Evolutionary conservation across 2,329 filamentous ascomycete genomes (phyloP).

Genomic region (Diaporthe longicolla): DNA sequence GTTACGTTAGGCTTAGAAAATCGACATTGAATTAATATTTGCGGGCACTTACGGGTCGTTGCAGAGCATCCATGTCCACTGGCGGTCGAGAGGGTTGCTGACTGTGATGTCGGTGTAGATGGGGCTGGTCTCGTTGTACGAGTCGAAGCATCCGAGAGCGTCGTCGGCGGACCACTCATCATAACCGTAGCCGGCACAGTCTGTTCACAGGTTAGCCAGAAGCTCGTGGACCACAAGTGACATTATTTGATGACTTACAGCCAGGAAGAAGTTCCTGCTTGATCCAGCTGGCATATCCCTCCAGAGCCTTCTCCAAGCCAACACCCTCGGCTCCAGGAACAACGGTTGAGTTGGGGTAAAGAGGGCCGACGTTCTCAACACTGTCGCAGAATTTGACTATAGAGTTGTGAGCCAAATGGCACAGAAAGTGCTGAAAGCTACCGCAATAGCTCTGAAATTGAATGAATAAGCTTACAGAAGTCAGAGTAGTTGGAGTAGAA

Average conservation of each 20-base stretch:
- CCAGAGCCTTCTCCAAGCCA: constrained; percentile 63
- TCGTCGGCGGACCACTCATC: constrained; percentile 59
- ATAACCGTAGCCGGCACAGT: constrained; percentile 57
- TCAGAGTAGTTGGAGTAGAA: constrained; percentile 61
- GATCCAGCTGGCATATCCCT: constrained; percentile 66
- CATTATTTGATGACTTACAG: constrained; percentile 46
- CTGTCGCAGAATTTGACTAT: constrained; percentile 60
- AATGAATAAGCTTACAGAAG: constrained; percentile 49
- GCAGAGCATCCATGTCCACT: constrained; percentile 71
- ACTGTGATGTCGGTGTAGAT: constrained; percentile 54
- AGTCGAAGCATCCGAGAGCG: constrained; percentile 63
- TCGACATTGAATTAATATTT: neutral
- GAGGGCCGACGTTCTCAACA: constrained; percentile 59
- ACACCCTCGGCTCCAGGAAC: constrained; percentile 66
- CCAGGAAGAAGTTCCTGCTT: constrained; percentile 58
- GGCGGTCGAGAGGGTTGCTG: constrained; percentile 61
- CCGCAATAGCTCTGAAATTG: constrained; percentile 46
- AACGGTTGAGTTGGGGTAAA: constrained; percentile 59
- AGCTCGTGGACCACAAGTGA: neutral
- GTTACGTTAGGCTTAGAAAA: neutral
- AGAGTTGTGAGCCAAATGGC: constrained; percentile 56
- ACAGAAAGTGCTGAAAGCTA: neutral
- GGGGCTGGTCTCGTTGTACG: constrained; percentile 61
- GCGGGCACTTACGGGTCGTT: constrained; percentile 58
- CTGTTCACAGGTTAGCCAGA: constrained; percentile 44